Base-by-base conservation (phyloP, 2,329 filamentous ascomycete genomes). In the Aspergillus novoparasiticus region DNA sequence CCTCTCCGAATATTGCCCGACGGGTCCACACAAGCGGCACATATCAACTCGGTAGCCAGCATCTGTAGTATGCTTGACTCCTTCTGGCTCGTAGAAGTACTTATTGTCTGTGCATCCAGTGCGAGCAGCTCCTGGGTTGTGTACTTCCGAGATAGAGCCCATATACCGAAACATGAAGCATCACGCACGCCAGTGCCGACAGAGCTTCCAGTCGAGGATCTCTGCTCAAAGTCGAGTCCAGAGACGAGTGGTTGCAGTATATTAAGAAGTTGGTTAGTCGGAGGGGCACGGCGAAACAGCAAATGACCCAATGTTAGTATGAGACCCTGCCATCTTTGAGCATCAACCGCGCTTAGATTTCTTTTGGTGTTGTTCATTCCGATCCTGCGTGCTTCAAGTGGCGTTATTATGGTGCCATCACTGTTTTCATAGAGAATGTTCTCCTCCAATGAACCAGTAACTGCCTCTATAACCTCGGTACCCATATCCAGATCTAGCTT, bases 131-230 rank as follows among this genome's bases (percentile, higher is more conserved):
- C 94, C 0, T 82, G 73, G 0, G 93, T 97, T 1, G 87, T 89
- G 71, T 98, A 99, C 60, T 94, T 89, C 60, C 95, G 86, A 26
- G 94, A 92, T 9, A 98, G 77, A 1, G 94, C 91, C 95, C 95
- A 99, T 28, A 98, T 90, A 8, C 95, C 95, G 75, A 98, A 99
- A 75, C 94, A 97, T 3, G 95, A 93, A 14, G 95, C 94, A 80
- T 99, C 95, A 54, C 95, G 88, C 19, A 99, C 94, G 69, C 96
- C 97, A 1, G 92, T 90, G 2, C 95, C 95, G 12, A 94, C 84
- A 3, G 92, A 94, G 14, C 86, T 88, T n/a, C 95, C 94, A 3
- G 92, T 93, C 0, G 92, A 87, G 53, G 90, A 91, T 63, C 94
- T 86, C 72, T 97, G 93, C 76, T 99, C 94, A 73, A 98, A 99